These are phyloP conservation scores for Paspalum notatum DNA, from an alignment of 176 grass and related monocot genomes.

Conservation along the genomic window DNA sequence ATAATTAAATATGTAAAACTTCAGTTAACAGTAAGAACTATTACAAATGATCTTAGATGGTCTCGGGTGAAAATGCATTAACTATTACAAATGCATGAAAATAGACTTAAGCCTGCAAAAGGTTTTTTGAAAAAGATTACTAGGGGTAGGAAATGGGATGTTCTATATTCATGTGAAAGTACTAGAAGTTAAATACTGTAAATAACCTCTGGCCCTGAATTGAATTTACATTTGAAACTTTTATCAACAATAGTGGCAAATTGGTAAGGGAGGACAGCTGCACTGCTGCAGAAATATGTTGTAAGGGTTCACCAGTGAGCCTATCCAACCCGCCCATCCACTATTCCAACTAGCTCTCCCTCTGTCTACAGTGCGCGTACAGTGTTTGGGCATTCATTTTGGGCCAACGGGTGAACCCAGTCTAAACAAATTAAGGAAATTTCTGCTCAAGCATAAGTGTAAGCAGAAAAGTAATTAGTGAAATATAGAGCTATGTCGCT, in stretches of 20 bases:
- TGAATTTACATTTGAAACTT: not conserved
- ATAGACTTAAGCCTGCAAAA: not conserved
- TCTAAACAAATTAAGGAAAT: not conserved
- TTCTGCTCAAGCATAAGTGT: not conserved
- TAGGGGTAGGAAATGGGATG: not conserved
- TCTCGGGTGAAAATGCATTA: not conserved
- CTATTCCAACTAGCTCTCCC: too few species aligned
- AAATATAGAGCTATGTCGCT: not conserved
- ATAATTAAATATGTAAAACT: conserved; percentile 4
- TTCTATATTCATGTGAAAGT: not conserved
- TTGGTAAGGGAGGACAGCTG: not conserved
- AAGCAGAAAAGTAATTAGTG: not conserved
- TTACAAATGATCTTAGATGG: not conserved
- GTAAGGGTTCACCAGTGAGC: too few species aligned
- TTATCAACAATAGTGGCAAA: not conserved
- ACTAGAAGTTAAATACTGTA: conserved; percentile 1
- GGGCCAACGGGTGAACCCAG: too few species aligned
- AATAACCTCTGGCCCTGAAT: too few species aligned
- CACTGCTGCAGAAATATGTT: not conserved
- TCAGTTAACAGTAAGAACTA: not conserved
- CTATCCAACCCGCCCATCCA: too few species aligned
- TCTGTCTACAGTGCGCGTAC: too few species aligned
- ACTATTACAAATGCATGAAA: not conserved
- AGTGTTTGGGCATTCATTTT: too few species aligned
- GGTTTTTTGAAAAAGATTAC: not conserved